Percentiles rank a stretch among this genome's conserved stretches.
Conservation (phyloP, 306 rosid species). For the Rosa lucieae region DNA sequence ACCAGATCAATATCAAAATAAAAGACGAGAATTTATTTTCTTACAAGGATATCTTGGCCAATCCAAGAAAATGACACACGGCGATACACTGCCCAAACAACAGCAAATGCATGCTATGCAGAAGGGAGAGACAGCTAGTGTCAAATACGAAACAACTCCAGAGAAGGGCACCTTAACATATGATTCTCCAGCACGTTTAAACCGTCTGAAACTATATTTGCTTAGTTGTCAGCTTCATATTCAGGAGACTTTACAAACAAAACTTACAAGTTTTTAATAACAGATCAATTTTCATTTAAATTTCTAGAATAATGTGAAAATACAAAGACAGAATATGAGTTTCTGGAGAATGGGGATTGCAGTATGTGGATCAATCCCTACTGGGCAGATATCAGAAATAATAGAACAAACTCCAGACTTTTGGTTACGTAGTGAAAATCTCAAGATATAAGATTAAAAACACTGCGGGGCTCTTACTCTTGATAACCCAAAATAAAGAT, state of each 20-base stretch:
- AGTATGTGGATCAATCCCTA: no score
- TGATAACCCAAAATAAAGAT: no score
- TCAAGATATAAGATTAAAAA: no score
- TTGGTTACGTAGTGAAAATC: no score
- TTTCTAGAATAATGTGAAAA: neutral
- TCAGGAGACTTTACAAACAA: conserved; percentile 9
- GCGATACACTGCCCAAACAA: conserved; percentile 81
- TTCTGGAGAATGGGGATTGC: no score
- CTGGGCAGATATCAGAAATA: no score
- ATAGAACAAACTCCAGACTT: no score
- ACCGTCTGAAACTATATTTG: conserved; percentile 91
- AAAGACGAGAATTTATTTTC: conserved; percentile 29
- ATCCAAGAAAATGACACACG: conserved; percentile 73
- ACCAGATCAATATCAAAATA: conserved; percentile 15
- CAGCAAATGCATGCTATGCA: conserved; percentile 77
- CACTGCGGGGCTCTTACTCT: no score
- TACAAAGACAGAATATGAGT: no score
- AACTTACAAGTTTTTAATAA: neutral
- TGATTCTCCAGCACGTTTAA: conserved; percentile 68
- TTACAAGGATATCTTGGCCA: conserved; percentile 97
- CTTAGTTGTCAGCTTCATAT: conserved; percentile 43
- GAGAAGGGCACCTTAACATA: conserved; percentile 75
- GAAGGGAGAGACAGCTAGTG: conserved; percentile 88
- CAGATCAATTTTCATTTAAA: neutral
- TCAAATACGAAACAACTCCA: conserved; percentile 88